Conservation (phyloP, 176 grass and related monocot genomes). For the Triticum monococcum region DNA sequence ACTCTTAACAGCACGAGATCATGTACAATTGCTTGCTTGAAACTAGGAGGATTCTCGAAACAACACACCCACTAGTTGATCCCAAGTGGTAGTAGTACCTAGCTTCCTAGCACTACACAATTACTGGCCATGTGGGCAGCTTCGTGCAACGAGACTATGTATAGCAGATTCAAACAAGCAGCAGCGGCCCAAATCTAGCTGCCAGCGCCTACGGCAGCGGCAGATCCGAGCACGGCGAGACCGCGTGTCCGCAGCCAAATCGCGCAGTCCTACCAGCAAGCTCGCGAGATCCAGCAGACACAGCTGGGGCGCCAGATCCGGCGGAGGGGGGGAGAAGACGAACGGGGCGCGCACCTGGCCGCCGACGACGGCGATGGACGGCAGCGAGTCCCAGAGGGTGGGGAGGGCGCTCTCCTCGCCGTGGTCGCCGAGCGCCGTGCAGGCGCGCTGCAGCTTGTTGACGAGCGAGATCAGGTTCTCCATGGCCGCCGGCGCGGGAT, state of each 20-base stretch:
- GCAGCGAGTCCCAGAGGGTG: constrained; percentile 91
- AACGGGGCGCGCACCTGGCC: constrained; percentile 56
- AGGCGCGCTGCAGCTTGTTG: constrained; percentile 92
- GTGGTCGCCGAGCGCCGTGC: constrained; percentile 90
- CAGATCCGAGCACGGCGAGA: constrained; percentile 35
- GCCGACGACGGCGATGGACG: constrained; percentile 85
- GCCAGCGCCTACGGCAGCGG: not conserved
- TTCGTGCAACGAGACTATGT: not conserved
- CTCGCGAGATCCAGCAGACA: constrained; percentile 32
- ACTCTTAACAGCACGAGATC: not conserved
- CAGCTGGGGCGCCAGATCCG: constrained; percentile 39
- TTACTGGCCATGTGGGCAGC: not conserved
- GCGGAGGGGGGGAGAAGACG: not conserved
- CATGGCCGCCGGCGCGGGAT: constrained; percentile 50
- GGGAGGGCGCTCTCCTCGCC: constrained; percentile 88
- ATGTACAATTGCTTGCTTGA: constrained; percentile 6
- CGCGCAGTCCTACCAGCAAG: not conserved
- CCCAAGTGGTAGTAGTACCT: not conserved
- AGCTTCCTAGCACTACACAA: constrained; percentile 1
- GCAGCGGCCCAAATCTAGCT: not conserved
- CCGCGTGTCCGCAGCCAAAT: not conserved
- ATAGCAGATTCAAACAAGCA: not conserved
- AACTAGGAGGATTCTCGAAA: not conserved
- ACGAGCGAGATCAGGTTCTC: constrained; percentile 84
- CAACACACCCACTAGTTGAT: not conserved